Evolutionary conservation across 768 basidiomycete genomes (phyloP).

Genomic region (Panaeolus papilionaceus): DNA sequence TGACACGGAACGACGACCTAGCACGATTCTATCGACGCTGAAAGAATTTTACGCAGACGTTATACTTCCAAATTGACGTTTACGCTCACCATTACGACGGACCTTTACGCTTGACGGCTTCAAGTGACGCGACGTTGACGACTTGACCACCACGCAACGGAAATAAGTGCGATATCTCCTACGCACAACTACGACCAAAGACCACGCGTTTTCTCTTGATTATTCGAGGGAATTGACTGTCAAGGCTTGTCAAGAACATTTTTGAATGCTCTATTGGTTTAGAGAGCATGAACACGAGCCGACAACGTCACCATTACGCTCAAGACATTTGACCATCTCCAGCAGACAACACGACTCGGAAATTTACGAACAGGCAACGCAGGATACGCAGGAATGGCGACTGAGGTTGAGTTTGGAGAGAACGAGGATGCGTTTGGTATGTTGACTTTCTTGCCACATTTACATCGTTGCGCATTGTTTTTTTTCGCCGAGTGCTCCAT

Average conservation of each 20-base stretch:
- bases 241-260: neutral
- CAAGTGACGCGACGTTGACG: conserved; percentile 12
- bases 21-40: neutral
- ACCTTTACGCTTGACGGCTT: neutral
- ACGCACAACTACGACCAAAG: neutral
- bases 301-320: neutral
- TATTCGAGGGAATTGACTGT: neutral
- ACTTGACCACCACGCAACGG: conserved; percentile 12
- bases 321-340: neutral
- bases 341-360: neutral
- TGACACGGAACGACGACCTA: conserved; percentile 2
- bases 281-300: conserved; percentile 6
- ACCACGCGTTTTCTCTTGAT: conserved; percentile 3
- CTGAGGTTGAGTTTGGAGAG: conserved; percentile 3
- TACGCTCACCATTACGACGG: conserved; percentile 5
- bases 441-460: neutral
- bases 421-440: neutral
- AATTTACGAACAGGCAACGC: neutral
- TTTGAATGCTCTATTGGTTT: conserved; percentile 6
- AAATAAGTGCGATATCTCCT: conserved; percentile 4
- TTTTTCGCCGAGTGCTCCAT: neutral
- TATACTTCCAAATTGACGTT: neutral
- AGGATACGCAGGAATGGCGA: conserved; percentile 5
- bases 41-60: neutral
- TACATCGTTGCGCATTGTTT: neutral